These are phyloP conservation scores for Marasmius oreades DNA, from an alignment of 1,284 basidiomycete species.

Conservation along the genomic window DNA sequence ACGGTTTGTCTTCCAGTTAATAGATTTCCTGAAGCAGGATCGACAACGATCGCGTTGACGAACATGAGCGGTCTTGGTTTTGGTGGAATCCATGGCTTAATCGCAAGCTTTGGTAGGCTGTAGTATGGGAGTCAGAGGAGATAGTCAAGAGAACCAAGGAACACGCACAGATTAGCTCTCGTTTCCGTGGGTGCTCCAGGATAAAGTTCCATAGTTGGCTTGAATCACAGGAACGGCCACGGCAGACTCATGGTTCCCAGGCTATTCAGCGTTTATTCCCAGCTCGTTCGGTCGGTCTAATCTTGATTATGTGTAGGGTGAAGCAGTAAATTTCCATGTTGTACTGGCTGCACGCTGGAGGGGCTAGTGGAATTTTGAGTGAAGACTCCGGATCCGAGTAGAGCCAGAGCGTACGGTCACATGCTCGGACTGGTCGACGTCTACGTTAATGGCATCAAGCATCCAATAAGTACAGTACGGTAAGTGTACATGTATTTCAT, in stretches of 20 bases:
- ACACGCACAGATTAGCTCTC: slow-evolving; percentile 18
- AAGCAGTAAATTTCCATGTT: too few relatives aligned
- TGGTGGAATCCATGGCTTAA: slow-evolving; percentile 34
- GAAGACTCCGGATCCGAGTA: too few relatives aligned
- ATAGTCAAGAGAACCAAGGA: background rate
- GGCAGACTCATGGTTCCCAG: background rate
- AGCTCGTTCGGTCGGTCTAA: too few relatives aligned
- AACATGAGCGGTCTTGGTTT: slow-evolving; percentile 25
- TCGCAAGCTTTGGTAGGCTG: slow-evolving; percentile 32
- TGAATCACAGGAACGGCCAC: background rate
- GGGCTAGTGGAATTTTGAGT: background rate
- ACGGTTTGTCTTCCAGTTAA: slow-evolving; percentile 29
- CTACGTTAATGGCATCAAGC: too few relatives aligned
- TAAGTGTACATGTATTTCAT: too few relatives aligned
- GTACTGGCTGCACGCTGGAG: too few relatives aligned
- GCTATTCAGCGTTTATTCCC: background rate
- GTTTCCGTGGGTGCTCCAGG: slow-evolving; percentile 21
- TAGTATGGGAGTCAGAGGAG: background rate
- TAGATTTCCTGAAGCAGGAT: slow-evolving; percentile 25
- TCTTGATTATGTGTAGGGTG: too few relatives aligned
- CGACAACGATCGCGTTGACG: slow-evolving; percentile 31
- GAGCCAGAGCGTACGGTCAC: too few relatives aligned
- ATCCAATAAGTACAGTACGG: too few relatives aligned
- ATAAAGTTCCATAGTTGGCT: slow-evolving; percentile 16
- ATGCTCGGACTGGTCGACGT: too few relatives aligned